Conservation (phyloP, 306 rosid species). For the Psophocarpus tetragonolobus region DNA sequence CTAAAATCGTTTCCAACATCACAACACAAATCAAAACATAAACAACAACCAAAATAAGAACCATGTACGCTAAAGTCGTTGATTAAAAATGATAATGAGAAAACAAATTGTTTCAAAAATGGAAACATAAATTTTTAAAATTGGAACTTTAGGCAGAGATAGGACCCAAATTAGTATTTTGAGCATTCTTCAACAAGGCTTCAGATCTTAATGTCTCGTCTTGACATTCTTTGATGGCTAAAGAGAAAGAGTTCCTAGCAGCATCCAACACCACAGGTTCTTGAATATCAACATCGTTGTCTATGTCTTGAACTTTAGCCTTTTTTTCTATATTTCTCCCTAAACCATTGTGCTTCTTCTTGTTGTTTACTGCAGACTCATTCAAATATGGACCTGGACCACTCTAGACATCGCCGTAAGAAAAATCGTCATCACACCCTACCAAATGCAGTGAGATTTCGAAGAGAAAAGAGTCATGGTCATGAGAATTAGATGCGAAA, state of each 20-base stretch:
- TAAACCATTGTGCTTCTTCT: slow-evolving; percentile 50
- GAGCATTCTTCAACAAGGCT: slow-evolving; percentile 55
- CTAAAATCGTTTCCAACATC: no score
- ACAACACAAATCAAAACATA: no score
- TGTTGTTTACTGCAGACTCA: slow-evolving; percentile 36
- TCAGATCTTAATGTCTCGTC: slow-evolving; percentile 79
- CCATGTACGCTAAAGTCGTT: no score
- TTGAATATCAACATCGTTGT: slow-evolving; percentile 51
- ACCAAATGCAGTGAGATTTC: slow-evolving; percentile 61
- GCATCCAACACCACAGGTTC: slow-evolving; percentile 63
- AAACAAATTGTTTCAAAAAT: no score
- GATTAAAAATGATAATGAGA: no score
- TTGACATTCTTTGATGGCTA: slow-evolving; percentile 82
- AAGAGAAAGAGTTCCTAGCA: slow-evolving; percentile 75
- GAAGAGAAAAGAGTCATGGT: slow-evolving; percentile 61
- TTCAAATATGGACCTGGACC: slow-evolving; percentile 64
- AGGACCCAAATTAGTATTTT: no score
- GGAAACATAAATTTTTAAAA: no score
- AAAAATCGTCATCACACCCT: slow-evolving; percentile 46
- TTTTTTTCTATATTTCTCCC: slow-evolving; percentile 54
- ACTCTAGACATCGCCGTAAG: slow-evolving; percentile 49
- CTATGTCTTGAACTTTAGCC: slow-evolving; percentile 51
- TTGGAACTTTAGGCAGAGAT: no score
- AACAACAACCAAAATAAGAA: no score
- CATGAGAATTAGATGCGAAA: slow-evolving; percentile 71